Evolutionary conservation across 2,329 filamentous ascomycete species (phyloP).

Genomic region (Meredithiella fracta): DNA sequence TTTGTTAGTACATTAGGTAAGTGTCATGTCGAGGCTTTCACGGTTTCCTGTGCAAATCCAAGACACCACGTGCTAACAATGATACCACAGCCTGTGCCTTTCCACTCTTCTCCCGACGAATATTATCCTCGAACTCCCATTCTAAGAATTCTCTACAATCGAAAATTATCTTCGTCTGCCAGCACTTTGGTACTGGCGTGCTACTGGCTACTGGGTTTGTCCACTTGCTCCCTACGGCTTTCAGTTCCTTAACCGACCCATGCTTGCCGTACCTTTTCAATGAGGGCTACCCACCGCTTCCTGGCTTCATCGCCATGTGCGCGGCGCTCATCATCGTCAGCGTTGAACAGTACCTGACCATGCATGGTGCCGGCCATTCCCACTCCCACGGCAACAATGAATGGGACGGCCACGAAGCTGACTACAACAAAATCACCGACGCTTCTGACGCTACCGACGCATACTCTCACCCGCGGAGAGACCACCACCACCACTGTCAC

Average conservation of each 20-base stretch:
- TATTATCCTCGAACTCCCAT: constrained; percentile 18
- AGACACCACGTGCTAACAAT: background rate
- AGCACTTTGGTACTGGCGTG: constrained; percentile 69
- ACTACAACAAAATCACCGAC: constrained; percentile 10
- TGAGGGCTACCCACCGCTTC: constrained; percentile 59
- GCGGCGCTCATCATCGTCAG: constrained; percentile 68
- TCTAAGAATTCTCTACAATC: constrained; percentile 25
- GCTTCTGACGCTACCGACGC: background rate
- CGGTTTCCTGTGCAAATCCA: background rate
- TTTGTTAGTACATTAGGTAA: constrained; percentile 40
- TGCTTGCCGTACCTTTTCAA: constrained; percentile 68
- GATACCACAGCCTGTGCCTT: constrained; percentile 40
- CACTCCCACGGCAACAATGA: constrained; percentile 35
- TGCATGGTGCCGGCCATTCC: constrained; percentile 44
- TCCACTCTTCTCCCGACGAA: constrained; percentile 44
- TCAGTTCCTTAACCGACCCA: constrained; percentile 48
- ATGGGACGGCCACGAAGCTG: constrained; percentile 31
- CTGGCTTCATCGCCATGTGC: constrained; percentile 67
- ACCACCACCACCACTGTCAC: constrained; percentile 23
- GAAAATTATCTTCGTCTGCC: constrained; percentile 47
- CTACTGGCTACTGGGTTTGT: constrained; percentile 78
- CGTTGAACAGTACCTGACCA: constrained; percentile 79
- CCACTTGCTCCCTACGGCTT: constrained; percentile 54
- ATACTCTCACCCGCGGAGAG: constrained; percentile 17
- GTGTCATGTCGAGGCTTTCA: constrained; percentile 14